A percentile compares a stretch with the other conserved stretches of the same genome.
Conservation (phyloP, 352 stramenopile genomes). For the Blastocystis sp. region DNA sequence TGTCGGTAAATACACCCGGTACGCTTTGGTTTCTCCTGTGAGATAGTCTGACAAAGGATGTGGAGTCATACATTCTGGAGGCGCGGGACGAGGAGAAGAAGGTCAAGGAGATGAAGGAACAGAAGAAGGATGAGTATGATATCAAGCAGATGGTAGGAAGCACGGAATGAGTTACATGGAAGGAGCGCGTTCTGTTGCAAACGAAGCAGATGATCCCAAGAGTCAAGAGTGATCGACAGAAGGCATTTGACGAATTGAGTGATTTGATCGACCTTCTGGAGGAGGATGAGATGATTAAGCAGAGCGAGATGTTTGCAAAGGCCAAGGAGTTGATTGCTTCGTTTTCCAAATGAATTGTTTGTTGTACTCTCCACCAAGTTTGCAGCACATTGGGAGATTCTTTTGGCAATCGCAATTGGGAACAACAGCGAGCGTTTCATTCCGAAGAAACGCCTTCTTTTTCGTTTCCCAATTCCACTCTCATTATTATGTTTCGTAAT, state of each 20-base stretch:
- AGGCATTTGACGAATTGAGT: neutral
- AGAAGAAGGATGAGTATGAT: constrained; percentile 3
- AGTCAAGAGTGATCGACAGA: neutral
- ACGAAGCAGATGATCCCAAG: neutral
- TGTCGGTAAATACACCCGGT: neutral
- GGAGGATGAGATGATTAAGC: neutral
- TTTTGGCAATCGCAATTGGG: too few relatives aligned
- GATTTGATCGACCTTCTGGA: neutral
- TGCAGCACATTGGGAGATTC: too few relatives aligned
- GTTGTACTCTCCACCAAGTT: too few relatives aligned
- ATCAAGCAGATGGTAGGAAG: neutral
- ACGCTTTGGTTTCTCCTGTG: neutral
- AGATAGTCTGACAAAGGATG: neutral
- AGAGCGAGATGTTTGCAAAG: neutral
- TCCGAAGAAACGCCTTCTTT: neutral
- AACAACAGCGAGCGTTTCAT: neutral
- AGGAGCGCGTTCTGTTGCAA: neutral
- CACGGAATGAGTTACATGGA: neutral
- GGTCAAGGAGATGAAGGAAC: neutral
- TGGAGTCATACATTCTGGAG: neutral
- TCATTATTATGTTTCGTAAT: neutral
- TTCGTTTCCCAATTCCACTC: neutral
- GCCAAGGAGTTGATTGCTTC: neutral
- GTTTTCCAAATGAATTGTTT: neutral
- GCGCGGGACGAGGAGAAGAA: neutral